Evolutionary conservation across 169 alveolate genomes (phyloP).

Genomic region (Plasmodium blacklocki): DNA sequence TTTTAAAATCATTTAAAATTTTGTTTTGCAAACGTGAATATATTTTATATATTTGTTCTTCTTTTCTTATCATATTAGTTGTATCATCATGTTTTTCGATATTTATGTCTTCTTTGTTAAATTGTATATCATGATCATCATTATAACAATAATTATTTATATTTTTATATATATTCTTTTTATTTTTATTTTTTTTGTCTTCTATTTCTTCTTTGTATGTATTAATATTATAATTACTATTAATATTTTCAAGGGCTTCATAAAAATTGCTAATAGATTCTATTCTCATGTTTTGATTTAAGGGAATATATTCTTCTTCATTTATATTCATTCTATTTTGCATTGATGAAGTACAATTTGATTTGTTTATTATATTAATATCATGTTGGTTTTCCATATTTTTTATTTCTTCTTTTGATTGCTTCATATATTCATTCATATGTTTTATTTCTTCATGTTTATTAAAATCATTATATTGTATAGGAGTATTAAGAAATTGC

Average conservation of each 20-base stretch:
- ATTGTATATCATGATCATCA: too few relatives aligned
- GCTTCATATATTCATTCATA: background rate
- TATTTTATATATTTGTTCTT: background rate
- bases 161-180: background rate
- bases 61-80: background rate
- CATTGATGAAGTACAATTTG: too few relatives aligned
- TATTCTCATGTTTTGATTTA: background rate
- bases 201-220: background rate
- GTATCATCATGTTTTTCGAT: background rate
- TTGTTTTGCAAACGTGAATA: constrained; percentile 10
- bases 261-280: constrained; percentile 18
- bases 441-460: background rate
- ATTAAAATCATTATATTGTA: background rate
- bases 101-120: too few relatives aligned
- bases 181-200: background rate
- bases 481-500: constrained; percentile 5
- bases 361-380: too few relatives aligned
- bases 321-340: background rate
- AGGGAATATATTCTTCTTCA: background rate
- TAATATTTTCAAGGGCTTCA: constrained; percentile 8
- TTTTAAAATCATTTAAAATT: constrained; percentile 27
- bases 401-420: background rate
- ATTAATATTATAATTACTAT: background rate
- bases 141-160: background rate
- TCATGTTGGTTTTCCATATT: constrained; percentile 1